Percentiles rank a stretch among this genome's conserved stretches.
Conservation (phyloP, 192 early-diverging fungal species). For the Lobosporangium transversale region DNA sequence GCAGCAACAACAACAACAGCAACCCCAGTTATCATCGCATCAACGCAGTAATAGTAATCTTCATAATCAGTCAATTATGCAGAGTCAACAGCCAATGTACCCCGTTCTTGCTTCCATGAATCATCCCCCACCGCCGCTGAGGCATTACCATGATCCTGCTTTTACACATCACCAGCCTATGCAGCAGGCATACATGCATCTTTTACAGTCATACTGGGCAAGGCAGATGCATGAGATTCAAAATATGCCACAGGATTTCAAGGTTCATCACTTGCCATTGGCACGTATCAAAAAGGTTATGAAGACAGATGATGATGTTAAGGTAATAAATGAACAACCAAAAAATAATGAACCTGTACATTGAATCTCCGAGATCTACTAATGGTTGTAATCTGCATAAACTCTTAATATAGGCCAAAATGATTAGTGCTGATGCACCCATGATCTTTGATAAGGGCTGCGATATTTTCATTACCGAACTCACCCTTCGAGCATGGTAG, state of each 20-base stretch:
- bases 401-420: slow-evolving; percentile 60
- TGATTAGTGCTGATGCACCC: slow-evolving; percentile 82
- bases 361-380: no score
- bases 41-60: slow-evolving; percentile 10
- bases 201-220: slow-evolving; percentile 73
- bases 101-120: slow-evolving; percentile 45
- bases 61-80: slow-evolving; percentile 2
- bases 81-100: slow-evolving; percentile 25
- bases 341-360: slow-evolving; percentile 5
- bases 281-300: slow-evolving; percentile 98
- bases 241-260: slow-evolving; percentile 84
- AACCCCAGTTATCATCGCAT: slow-evolving; percentile 11
- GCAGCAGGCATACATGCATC: slow-evolving; percentile 46
- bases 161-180: slow-evolving; percentile 49
- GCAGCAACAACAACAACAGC: slow-evolving; percentile 14
- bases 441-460: slow-evolving; percentile 96
- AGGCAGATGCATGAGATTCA: slow-evolving; percentile 71
- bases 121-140: slow-evolving; percentile 43
- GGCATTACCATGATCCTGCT: slow-evolving; percentile 43
- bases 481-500: slow-evolving; percentile 83
- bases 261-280: slow-evolving; percentile 88
- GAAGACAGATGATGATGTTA: slow-evolving; percentile 97
- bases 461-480: slow-evolving; percentile 96
- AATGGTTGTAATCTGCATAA: no score
- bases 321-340: slow-evolving; percentile 59